A percentile compares a stretch with the other conserved stretches of the same genome.
Conservation (phyloP, 148 eudicot species). For the Mesembryanthemum crystallinum region DNA sequence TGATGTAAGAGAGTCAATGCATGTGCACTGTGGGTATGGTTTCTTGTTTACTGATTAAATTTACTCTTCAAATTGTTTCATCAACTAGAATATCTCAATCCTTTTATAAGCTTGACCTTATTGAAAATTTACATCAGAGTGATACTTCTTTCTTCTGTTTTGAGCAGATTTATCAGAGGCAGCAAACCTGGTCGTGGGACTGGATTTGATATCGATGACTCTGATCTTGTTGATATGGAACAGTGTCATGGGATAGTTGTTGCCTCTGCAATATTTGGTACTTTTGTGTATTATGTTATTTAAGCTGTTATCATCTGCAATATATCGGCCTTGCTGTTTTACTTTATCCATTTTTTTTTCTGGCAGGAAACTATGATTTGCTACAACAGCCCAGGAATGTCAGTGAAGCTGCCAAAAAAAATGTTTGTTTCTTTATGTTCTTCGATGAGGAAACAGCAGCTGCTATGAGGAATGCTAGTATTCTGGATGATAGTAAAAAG, state of each 20-base stretch:
- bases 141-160: conserved; percentile 13
- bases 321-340: conserved; percentile 22
- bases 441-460: conserved; percentile 82
- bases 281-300: background rate
- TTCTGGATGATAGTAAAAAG: conserved; percentile 51
- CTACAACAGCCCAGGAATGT: conserved; percentile 84
- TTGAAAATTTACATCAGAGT: background rate
- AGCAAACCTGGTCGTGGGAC: conserved; percentile 74
- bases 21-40: conserved; percentile 90
- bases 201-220: conserved; percentile 85
- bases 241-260: conserved; percentile 77
- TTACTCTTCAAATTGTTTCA: background rate
- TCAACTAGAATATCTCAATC: background rate
- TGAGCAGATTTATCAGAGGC: conserved; percentile 76
- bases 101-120: background rate
- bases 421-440: conserved; percentile 90
- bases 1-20: conserved; percentile 86
- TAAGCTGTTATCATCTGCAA: background rate
- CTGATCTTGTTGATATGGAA: conserved; percentile 84
- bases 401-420: conserved; percentile 67
- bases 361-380: conserved; percentile 80
- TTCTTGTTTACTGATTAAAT: background rate
- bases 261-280: conserved; percentile 95
- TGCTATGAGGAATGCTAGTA: conserved; percentile 63
- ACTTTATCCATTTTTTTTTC: conserved; percentile 5